A percentile compares a stretch with the other conserved stretches of the same genome.
These are phyloP conservation scores for Geotrichum macrosporum DNA, from an alignment of 1,139 yeast genomes.

Conservation along the genomic window DNA sequence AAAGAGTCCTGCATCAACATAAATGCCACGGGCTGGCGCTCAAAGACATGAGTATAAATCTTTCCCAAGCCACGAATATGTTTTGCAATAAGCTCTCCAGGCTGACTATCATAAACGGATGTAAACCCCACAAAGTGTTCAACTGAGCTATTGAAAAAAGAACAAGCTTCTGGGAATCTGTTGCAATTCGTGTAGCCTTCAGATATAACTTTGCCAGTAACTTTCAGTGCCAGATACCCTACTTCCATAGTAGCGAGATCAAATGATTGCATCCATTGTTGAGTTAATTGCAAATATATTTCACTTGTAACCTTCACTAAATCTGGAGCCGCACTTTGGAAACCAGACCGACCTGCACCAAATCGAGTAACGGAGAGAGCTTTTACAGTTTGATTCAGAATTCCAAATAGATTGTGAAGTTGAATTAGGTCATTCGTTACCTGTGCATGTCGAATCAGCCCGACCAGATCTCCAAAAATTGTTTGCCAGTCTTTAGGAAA, in stretches of 20 bases:
- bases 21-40: conserved; percentile 64
- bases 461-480: conserved; percentile 60
- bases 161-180: conserved; percentile 52
- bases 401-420: conserved; percentile 58
- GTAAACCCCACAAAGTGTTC: conserved; percentile 59
- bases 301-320: conserved; percentile 57
- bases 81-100: conserved; percentile 59
- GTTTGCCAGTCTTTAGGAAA: conserved; percentile 86
- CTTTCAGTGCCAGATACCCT: conserved; percentile 73
- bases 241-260: conserved; percentile 52
- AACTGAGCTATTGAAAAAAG: conserved; percentile 55
- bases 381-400: conserved; percentile 74
- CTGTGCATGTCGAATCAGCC: conserved; percentile 44
- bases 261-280: conserved; percentile 50
- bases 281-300: conserved; percentile 56
- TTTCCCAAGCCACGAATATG: conserved; percentile 75
- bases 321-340: conserved; percentile 66
- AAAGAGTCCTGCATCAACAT: conserved; percentile 62
- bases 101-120: conserved; percentile 47
- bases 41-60: conserved; percentile 55
- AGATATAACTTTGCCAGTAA: conserved; percentile 63
- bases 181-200: conserved; percentile 75
- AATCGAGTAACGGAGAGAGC: conserved; percentile 68
- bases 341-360: conserved; percentile 74
- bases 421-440: conserved; percentile 46